phyloP scores from a whole-genome alignment of 148 eudicot species.

The Vaccinium darrowii region DNA sequence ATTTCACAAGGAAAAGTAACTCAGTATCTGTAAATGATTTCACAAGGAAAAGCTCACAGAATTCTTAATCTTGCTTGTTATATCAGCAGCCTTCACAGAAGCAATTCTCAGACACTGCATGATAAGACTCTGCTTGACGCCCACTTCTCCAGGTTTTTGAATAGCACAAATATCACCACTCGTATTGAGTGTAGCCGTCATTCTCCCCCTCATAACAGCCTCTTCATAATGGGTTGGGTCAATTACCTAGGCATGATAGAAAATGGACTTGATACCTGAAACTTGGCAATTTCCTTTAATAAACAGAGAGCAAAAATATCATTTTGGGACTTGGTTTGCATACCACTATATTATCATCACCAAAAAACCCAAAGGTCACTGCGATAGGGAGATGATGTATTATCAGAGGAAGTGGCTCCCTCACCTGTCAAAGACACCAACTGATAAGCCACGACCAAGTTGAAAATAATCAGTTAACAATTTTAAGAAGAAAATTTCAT shows the following conservation, averaged over 20 bases:
- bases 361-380: conserved; percentile 83
- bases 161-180: conserved; percentile 89
- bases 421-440: conserved; percentile 49
- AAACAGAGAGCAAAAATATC: not conserved
- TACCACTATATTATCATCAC: conserved; percentile 63
- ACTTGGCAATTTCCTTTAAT: not conserved
- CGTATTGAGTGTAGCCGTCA: conserved; percentile 71
- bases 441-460: conserved; percentile 5
- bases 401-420: conserved; percentile 74
- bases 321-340: conserved; percentile 20
- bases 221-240: conserved; percentile 90
- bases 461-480: not conserved
- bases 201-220: conserved; percentile 79
- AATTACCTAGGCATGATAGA: conserved; percentile 47
- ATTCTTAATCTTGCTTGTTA: conserved; percentile 60
- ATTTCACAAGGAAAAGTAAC: conserved; percentile 1
- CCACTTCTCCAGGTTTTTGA: conserved; percentile 91
- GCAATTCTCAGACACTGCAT: conserved; percentile 84
- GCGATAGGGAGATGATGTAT: conserved; percentile 94
- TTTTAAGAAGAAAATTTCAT: not conserved
- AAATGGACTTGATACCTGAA: conserved; percentile 6
- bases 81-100: conserved; percentile 76
- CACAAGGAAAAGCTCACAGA: conserved; percentile 51
- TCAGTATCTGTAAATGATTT: not conserved
- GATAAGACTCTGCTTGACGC: conserved; percentile 55